phyloP scores from a whole-genome alignment of 805 yeast species.

The Zygoascus flipseniorum region DNA sequence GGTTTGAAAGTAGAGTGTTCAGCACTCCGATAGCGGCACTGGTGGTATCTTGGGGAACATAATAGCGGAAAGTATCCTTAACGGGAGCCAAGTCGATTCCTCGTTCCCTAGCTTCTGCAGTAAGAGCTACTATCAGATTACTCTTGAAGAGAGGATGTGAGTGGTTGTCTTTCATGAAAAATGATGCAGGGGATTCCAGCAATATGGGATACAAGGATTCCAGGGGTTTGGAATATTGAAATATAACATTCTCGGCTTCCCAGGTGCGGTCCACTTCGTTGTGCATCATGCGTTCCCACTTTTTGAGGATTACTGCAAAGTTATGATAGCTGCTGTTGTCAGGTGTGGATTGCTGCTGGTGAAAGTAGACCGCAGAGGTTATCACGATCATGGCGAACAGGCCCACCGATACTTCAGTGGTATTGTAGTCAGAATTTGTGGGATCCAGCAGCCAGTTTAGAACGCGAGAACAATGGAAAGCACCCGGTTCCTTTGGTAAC shows the following conservation, averaged over 20 bases:
- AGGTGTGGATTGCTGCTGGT: background rate
- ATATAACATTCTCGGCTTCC: background rate
- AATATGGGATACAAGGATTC: background rate
- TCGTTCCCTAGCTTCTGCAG: slow-evolving; percentile 11
- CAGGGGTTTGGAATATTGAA: background rate
- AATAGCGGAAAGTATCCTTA: slow-evolving; percentile 15
- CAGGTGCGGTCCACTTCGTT: background rate
- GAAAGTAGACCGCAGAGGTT: background rate
- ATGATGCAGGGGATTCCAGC: background rate
- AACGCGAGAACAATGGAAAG: slow-evolving; percentile 2
- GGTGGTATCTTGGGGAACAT: slow-evolving; percentile 18
- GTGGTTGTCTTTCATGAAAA: slow-evolving; percentile 2
- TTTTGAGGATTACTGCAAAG: background rate
- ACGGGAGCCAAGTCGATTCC: slow-evolving; percentile 13
- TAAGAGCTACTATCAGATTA: slow-evolving; percentile 12
- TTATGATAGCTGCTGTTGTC: background rate
- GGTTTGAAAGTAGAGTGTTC: slow-evolving; percentile 6
- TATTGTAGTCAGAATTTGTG: background rate
- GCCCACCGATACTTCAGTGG: background rate
- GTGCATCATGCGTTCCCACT: background rate
- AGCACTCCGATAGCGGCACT: slow-evolving; percentile 12
- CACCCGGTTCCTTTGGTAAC: slow-evolving; percentile 3
- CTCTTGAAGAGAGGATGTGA: slow-evolving; percentile 17
- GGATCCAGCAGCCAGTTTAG: slow-evolving; percentile 1
- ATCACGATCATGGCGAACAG: background rate